These are phyloP conservation scores for Gentiana straminea DNA, from an alignment of 257 asterid genomes.

Conservation along the genomic window DNA sequence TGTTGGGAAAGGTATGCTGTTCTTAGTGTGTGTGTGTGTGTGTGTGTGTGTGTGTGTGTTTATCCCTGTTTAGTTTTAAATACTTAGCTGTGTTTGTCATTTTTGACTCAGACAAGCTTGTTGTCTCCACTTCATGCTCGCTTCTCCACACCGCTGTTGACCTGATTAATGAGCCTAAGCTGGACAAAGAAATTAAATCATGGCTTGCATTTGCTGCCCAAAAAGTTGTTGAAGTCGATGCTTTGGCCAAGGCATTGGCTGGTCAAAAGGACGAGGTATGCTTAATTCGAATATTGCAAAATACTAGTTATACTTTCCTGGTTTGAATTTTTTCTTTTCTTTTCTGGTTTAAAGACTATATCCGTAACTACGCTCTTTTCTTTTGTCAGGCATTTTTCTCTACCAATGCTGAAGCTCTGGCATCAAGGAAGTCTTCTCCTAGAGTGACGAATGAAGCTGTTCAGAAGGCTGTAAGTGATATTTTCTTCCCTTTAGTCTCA, in stretches of 20 bases:
- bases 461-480: conserved; percentile 87
- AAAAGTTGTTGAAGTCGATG: conserved; percentile 86
- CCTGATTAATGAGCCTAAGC: conserved; percentile 72
- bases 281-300: not conserved
- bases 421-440: conserved; percentile 93
- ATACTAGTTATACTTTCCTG: not conserved
- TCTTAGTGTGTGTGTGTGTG: not conserved
- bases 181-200: conserved; percentile 81
- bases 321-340: not conserved
- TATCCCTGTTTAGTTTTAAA: not conserved
- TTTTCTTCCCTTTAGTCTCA: not conserved
- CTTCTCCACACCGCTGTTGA: conserved; percentile 97
- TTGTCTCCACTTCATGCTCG: conserved; percentile 85
- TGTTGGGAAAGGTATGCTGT: conserved; percentile 70
- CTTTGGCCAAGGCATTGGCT: conserved; percentile 83
- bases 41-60: not conserved
- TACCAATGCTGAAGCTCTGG: conserved; percentile 81
- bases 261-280: conserved; percentile 78
- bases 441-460: conserved; percentile 88
- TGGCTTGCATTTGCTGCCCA: conserved; percentile 99
- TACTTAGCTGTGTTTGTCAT: conserved; percentile 1
- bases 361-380: too few species aligned
- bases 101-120: conserved; percentile 67
- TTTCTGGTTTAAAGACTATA: not conserved
- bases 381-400: conserved; percentile 58